phyloP scores from a whole-genome alignment of 768 basidiomycete species.

The Boletus bicolor region DNA sequence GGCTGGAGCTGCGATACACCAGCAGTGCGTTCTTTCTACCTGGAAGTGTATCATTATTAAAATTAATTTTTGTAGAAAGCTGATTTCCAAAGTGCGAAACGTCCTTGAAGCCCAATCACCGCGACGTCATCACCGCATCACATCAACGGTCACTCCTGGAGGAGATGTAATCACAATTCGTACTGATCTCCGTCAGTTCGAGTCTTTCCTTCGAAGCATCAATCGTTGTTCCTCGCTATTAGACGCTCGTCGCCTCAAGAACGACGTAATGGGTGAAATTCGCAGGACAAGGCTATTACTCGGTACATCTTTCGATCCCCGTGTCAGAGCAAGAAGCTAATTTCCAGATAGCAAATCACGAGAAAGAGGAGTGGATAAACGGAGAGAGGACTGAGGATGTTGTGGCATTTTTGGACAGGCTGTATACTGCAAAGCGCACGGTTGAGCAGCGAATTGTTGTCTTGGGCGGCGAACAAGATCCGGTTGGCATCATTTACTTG shows the following conservation, averaged over 20 bases:
- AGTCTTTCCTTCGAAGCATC: constrained; percentile 87
- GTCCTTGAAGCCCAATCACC: constrained; percentile 80
- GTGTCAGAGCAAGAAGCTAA: not conserved
- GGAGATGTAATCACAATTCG: constrained; percentile 74
- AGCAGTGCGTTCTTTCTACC: constrained; percentile 45
- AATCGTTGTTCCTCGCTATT: constrained; percentile 74
- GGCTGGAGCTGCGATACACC: constrained; percentile 69
- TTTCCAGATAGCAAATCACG: constrained; percentile 61
- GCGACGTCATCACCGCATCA: constrained; percentile 41
- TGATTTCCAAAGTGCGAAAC: constrained; percentile 85
- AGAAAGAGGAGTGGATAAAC: constrained; percentile 86
- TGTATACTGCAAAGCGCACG: constrained; percentile 85
- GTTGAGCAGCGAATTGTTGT: constrained; percentile 83
- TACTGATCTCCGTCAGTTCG: constrained; percentile 81
- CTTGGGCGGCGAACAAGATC: constrained; percentile 67
- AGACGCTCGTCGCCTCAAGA: constrained; percentile 87
- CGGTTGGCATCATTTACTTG: constrained; percentile 38
- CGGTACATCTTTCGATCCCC: constrained; percentile 41
- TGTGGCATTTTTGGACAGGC: constrained; percentile 80
- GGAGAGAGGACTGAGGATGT: constrained; percentile 83
- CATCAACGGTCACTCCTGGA: constrained; percentile 44
- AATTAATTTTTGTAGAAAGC: constrained; percentile 45
- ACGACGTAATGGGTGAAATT: constrained; percentile 91
- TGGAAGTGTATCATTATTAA: constrained; percentile 9
- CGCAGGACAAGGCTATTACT: constrained; percentile 71